Evolutionary conservation across 805 yeast genomes (phyloP).

Genomic region (Candida manassasensis): DNA sequence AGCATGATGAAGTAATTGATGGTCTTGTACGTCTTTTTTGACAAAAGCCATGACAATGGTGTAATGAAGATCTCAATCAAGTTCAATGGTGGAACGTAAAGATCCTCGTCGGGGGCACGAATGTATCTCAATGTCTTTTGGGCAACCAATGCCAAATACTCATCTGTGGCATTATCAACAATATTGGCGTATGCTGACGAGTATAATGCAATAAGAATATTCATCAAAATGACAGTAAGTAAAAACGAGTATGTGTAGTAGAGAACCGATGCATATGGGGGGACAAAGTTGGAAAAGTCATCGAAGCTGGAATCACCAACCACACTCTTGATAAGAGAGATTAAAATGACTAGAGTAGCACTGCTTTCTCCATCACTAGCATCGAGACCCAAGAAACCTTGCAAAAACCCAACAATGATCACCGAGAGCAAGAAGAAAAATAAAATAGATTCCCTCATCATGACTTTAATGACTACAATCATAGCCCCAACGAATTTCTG

Average conservation of each 20-base stretch:
- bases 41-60: conserved; percentile 31
- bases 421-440: conserved; percentile 71
- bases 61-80: conserved; percentile 51
- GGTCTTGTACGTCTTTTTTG: conserved; percentile 26
- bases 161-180: conserved; percentile 78
- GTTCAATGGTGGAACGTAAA: conserved; percentile 82
- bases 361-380: conserved; percentile 82
- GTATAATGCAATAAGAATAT: conserved; percentile 79
- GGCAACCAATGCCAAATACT: conserved; percentile 78
- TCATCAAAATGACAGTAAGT: conserved; percentile 69
- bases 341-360: conserved; percentile 59
- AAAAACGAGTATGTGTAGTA: conserved; percentile 76
- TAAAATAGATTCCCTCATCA: conserved; percentile 83
- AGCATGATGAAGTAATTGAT: conserved; percentile 58
- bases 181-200: conserved; percentile 80
- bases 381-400: conserved; percentile 83
- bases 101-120: conserved; percentile 83
- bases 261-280: conserved; percentile 79
- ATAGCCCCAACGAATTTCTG: conserved; percentile 81
- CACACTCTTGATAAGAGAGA: conserved; percentile 65
- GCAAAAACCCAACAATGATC: conserved; percentile 75
- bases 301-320: conserved; percentile 71
- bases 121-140: conserved; percentile 79
- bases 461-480: conserved; percentile 77
- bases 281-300: conserved; percentile 66